Evolutionary conservation across 2,329 filamentous ascomycete genomes (phyloP).

Genomic region (Stemphylium vesicarium): DNA sequence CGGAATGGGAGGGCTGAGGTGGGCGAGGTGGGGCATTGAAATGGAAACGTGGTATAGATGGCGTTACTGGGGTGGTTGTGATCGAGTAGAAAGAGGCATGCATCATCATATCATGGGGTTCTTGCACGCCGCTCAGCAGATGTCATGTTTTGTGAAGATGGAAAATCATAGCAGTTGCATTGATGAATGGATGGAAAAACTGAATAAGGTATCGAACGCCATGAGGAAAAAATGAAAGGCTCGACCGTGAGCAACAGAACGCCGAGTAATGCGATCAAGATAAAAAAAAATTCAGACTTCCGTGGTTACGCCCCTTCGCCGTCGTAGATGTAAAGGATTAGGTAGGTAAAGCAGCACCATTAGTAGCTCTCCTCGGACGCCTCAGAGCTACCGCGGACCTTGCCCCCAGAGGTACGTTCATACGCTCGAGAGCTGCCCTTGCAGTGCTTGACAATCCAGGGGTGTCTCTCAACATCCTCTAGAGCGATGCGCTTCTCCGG

Average conservation of each 20-base stretch:
- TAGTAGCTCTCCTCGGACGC: slow-evolving; percentile 35
- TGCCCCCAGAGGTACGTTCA: slow-evolving; percentile 38
- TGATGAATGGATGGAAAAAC: slow-evolving; percentile 7
- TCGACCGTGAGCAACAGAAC: slow-evolving; percentile 1
- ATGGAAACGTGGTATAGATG: no score
- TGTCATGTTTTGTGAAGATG: no score
- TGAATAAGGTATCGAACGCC: neutral
- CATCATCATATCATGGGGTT: no score
- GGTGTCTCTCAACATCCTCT: slow-evolving; percentile 85
- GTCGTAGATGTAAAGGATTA: slow-evolving; percentile 24
- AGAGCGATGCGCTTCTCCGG: slow-evolving; percentile 92
- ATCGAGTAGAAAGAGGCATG: no score
- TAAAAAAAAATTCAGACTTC: slow-evolving; percentile 9
- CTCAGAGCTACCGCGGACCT: slow-evolving; percentile 33
- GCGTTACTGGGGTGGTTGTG: no score
- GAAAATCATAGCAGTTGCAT: slow-evolving; percentile 10
- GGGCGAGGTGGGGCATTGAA: no score
- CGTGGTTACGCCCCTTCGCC: slow-evolving; percentile 17
- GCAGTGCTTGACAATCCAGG: slow-evolving; percentile 98
- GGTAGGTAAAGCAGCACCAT: slow-evolving; percentile 9
- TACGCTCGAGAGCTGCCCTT: slow-evolving; percentile 52
- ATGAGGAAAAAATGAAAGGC: neutral
- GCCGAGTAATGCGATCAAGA: slow-evolving; percentile 12
- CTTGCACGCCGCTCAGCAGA: slow-evolving; percentile 10
- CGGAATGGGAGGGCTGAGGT: slow-evolving; percentile 5